Base-by-base conservation (phyloP, 305 asterid genomes). In the Striga hermonthica region DNA sequence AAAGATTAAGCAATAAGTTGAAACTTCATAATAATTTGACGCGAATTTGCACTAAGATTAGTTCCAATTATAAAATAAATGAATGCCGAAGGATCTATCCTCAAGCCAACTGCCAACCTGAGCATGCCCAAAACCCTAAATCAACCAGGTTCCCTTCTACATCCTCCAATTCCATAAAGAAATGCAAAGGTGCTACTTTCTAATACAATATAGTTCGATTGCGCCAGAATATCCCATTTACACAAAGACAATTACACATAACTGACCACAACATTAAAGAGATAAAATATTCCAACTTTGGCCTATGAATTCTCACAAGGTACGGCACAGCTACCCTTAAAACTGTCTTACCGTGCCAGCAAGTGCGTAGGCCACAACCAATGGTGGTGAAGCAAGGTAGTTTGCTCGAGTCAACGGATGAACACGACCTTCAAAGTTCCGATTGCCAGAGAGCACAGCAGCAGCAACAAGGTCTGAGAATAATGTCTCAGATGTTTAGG, bases 401-500 rank as follows among this genome's bases (percentile, higher is more conserved):
- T 90, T 90, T 9, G 97, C 97, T 74, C 97, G 81, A 43, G 97
- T 90, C 60, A 87, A 74, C 4, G 97, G 90, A 81, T 90, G 97
- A 66, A 90, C 95, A 75, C 96, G 95, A 14, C 97, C 96, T 80
- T 90, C 97, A 31, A 90, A 90, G 81, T 90, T 90, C 44, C 96
- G 76, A 71, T 90, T 90, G 65, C 97, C 97, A 69, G 97, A 90
- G 10, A 90, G 95, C 52, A 90, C 97, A 41, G 95, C 95, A 65
- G 96, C 88, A 75, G 84, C 96, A 45, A 90, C 86, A 69, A 87
- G 81, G 72, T 90, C 95, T 90, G 81, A 59, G 43, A 74, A 62
- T 57, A 62, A 60, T 72, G 68, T 34, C 64, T 64, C 54, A 45
- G 43, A 22, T 16, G 49, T 22, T 45, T 59, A n/a, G n/a, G n/a